A percentile compares a stretch with the other conserved stretches of the same genome.
These are phyloP conservation scores for Onygena corvina DNA, from an alignment of 2,329 filamentous ascomycete genomes.

Conservation along the genomic window DNA sequence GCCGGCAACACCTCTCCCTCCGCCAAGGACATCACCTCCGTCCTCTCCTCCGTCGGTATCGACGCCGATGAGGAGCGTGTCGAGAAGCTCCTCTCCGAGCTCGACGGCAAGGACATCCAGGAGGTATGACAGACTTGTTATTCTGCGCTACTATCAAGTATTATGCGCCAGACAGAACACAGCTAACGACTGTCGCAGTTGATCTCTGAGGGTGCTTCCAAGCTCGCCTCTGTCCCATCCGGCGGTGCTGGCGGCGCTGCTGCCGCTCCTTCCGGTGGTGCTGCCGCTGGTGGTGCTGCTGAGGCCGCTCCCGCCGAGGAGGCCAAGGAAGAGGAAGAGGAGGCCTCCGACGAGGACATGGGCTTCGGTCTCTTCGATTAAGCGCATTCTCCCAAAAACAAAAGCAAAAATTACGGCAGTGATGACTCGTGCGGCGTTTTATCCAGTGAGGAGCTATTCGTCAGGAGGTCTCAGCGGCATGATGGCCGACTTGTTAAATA, in stretches of 20 bases:
- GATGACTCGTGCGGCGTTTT: background rate
- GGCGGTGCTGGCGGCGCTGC: constrained; percentile 65
- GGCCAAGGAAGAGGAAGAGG: constrained; percentile 64
- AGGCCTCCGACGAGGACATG: constrained; percentile 66
- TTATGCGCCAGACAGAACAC: constrained; percentile 12
- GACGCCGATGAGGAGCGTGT: constrained; percentile 86
- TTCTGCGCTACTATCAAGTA: constrained; percentile 4
- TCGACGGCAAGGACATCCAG: constrained; percentile 58
- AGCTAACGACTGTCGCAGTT: constrained; percentile 46
- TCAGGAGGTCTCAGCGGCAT: no score
- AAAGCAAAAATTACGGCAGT: background rate
- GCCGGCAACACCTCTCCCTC: constrained; percentile 85
- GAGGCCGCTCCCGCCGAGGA: constrained; percentile 50
- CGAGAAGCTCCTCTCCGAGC: constrained; percentile 72
- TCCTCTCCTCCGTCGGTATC: constrained; percentile 88
- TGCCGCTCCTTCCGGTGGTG: constrained; percentile 50
- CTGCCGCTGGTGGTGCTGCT: constrained; percentile 54
- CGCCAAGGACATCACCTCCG: constrained; percentile 70
- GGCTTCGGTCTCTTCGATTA: constrained; percentile 60
- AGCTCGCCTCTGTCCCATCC: constrained; percentile 95
- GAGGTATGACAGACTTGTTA: constrained; percentile 58
- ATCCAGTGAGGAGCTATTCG: background rate
- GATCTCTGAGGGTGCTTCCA: constrained; percentile 76
- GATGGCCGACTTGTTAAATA: constrained; percentile 2
- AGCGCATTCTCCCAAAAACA: constrained; percentile 17